A percentile compares a stretch with the other conserved stretches of the same genome.
Conservation (phyloP, 768 basidiomycete genomes). For the Tricholoma furcatifolium region DNA sequence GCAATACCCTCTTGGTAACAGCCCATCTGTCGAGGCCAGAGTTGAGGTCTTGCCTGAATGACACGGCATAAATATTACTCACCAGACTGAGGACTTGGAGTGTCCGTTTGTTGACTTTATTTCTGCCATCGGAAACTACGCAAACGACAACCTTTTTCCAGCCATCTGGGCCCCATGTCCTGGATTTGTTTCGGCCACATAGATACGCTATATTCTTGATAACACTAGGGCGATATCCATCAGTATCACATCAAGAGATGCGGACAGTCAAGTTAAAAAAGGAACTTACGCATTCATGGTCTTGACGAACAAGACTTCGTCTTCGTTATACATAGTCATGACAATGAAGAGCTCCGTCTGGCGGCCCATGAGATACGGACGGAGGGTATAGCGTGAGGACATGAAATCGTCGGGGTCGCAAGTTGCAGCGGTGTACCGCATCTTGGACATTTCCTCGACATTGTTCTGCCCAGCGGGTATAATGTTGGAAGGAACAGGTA, state of each 20-base stretch:
- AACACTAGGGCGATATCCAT: constrained; percentile 44
- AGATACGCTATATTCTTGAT: constrained; percentile 86
- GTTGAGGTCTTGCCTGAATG: not conserved
- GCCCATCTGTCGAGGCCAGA: constrained; percentile 59
- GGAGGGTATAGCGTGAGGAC: constrained; percentile 70
- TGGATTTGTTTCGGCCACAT: constrained; percentile 66
- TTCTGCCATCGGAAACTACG: constrained; percentile 82
- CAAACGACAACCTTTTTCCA: constrained; percentile 93
- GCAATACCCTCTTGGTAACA: constrained; percentile 88
- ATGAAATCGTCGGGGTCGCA: constrained; percentile 91
- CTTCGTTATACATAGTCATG: constrained; percentile 97
- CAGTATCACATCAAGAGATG: constrained; percentile 2
- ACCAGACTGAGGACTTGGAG: constrained; percentile 86
- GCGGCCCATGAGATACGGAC: constrained; percentile 76
- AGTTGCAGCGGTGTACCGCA: constrained; percentile 87
- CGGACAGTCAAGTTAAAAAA: not conserved
- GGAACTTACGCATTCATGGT: constrained; percentile 80
- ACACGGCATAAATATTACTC: constrained; percentile 20
- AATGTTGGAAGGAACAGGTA: constrained; percentile 77
- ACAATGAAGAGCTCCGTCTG: constrained; percentile 93
- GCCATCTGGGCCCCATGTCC: constrained; percentile 84
- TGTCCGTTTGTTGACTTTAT: constrained; percentile 86
- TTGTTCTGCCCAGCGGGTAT: constrained; percentile 62
- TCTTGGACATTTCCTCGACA: constrained; percentile 75
- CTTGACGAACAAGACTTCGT: constrained; percentile 71